A percentile compares a stretch with the other conserved stretches of the same genome.
Conservation (phyloP, 805 yeast species). For the Starmerella etchellsii region DNA sequence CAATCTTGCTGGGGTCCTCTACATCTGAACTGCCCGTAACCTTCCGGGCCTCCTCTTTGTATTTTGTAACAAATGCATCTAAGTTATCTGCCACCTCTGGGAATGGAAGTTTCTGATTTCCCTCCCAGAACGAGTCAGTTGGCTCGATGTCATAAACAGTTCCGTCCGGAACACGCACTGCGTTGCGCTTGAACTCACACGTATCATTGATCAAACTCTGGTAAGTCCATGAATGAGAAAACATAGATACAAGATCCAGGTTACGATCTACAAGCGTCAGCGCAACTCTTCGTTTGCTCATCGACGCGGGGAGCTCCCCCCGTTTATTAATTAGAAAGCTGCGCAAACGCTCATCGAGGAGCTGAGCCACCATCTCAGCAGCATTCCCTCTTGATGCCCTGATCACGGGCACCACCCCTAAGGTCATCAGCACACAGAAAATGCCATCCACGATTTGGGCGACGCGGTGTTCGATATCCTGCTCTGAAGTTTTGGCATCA, state of each 20-base stretch:
- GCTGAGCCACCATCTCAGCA: conserved; percentile 84
- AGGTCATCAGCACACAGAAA: conserved; percentile 64
- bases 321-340: conserved; percentile 70
- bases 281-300: conserved; percentile 41
- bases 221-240: conserved; percentile 94
- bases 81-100: conserved; percentile 99
- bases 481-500: conserved; percentile 60
- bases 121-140: conserved; percentile 81
- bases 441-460: conserved; percentile 66
- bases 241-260: conserved; percentile 83
- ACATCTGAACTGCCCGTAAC: conserved; percentile 66
- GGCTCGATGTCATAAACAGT: conserved; percentile 75
- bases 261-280: conserved; percentile 76
- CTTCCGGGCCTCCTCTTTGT: conserved; percentile 79
- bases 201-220: conserved; percentile 94
- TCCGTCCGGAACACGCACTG: conserved; percentile 45
- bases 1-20: conserved; percentile 42
- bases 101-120: conserved; percentile 77
- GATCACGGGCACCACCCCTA: conserved; percentile 73
- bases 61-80: conserved; percentile 64
- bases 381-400: conserved; percentile 89
- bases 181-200: conserved; percentile 66
- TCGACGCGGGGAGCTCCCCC: conserved; percentile 27
- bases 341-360: conserved; percentile 68
- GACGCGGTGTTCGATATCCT: conserved; percentile 53